A percentile compares a stretch with the other conserved stretches of the same genome.
Evolutionary conservation across 306 rosid genomes (phyloP).

Genomic region (Oxytropis ochrocephala): DNA sequence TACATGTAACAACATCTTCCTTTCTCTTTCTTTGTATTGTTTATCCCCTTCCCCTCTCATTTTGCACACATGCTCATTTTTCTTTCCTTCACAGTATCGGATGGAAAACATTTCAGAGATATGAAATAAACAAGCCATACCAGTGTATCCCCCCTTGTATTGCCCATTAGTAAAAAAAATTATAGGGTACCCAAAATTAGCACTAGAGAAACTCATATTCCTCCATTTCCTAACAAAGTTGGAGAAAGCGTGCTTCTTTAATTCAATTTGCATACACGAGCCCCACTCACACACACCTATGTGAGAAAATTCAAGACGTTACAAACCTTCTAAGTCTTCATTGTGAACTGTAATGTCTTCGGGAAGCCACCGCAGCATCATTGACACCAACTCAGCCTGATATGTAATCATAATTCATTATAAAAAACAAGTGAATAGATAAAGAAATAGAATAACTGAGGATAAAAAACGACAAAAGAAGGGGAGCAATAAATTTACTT

Average conservation of each 20-base stretch:
- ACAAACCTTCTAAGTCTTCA: slow-evolving; percentile 94
- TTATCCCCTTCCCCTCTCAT: background rate
- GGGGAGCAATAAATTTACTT: slow-evolving; percentile 41
- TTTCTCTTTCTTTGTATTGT: background rate
- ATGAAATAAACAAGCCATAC: slow-evolving; percentile 16
- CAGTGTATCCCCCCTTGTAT: background rate
- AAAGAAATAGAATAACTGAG: slow-evolving; percentile 6
- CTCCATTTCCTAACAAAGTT: slow-evolving; percentile 4
- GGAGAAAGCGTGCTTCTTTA: slow-evolving; percentile 10
- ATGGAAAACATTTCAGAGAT: background rate
- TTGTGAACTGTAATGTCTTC: slow-evolving; percentile 96
- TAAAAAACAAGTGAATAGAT: background rate
- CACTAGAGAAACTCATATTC: slow-evolving; percentile 3
- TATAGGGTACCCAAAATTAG: slow-evolving; percentile 5
- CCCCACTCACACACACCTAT: background rate
- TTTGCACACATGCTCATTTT: background rate
- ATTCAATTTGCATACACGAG: background rate
- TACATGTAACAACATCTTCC: background rate
- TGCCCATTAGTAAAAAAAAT: background rate
- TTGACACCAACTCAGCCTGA: slow-evolving; percentile 95
- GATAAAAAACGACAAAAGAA: background rate
- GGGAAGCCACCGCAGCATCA: slow-evolving; percentile 99
- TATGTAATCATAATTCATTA: slow-evolving; percentile 5
- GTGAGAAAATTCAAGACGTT: slow-evolving; percentile 11
- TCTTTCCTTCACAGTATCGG: background rate